Base-by-base conservation (phyloP, 164 flowering plant genomes). In the Vitis rupestris region DNA sequence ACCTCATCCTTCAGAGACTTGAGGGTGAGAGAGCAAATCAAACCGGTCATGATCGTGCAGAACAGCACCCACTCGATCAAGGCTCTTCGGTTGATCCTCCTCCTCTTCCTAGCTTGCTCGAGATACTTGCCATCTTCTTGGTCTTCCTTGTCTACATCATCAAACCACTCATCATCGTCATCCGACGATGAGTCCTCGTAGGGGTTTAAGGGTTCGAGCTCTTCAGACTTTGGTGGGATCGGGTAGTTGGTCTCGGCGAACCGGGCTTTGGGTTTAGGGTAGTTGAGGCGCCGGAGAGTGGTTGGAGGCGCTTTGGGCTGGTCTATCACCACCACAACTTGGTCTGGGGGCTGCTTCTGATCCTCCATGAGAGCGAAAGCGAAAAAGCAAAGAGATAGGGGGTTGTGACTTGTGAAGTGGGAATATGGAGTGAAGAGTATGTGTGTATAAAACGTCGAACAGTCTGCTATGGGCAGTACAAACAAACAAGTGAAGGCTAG, bases 181-280 rank as follows among this genome's bases (percentile, higher is more conserved):
- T 53, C 51, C 3, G 66, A 61, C 4, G 66, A 58, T 15, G 27
- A 23, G n/a, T 64, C 52, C 30, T 56, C 68, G 19, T 58, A 31
- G 0, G 44, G 44, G 44, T 37, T 37, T 37, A 37, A 37, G 44
- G 44, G 44, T 37, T 37, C 44, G 44, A 14, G 23, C 63, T 27
- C 53, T 23, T 54, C 59, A 2, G 53, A 9, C 63, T 66, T 47
- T 14, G 44, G 30, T 65, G 66, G 52, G 53, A 23, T 63, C 1
- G 80, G 77, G 19, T 63, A 63, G 29, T 73, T 75, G 54, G 9
- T 8, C 62, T 82, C 82, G 5, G 55, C 66, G 51, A 81, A 75
- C 2, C 87, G 78, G 50, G 83, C 62, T 59, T 70, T 81, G 44
- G 86, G 80, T 61, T 77, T 83, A 55, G 86, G 73, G 69, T 81